Evolutionary conservation across 192 early-diverging fungal species (phyloP).

Genomic region (Kickxella alabastrina): DNA sequence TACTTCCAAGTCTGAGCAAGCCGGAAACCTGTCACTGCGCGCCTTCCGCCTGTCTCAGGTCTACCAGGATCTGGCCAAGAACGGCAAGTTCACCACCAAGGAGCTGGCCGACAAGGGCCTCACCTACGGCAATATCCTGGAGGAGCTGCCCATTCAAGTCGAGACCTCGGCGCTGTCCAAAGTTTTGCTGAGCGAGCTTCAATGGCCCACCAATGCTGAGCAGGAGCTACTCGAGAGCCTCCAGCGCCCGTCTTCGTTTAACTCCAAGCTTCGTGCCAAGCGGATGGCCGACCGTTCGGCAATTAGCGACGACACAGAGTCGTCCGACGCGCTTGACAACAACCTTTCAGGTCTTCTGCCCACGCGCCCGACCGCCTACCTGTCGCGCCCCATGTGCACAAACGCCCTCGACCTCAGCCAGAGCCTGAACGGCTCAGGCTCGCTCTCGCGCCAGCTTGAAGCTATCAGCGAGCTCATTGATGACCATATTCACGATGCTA

Average conservation of each 20-base stretch:
- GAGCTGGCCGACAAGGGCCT: slow-evolving; percentile 70
- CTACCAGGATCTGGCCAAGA: slow-evolving; percentile 81
- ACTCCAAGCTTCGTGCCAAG: slow-evolving; percentile 56
- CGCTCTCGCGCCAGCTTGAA: slow-evolving; percentile 57
- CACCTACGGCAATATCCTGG: slow-evolving; percentile 82
- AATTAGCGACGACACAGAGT: slow-evolving; percentile 54
- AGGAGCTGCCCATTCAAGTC: slow-evolving; percentile 84
- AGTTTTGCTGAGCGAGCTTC: slow-evolving; percentile 72
- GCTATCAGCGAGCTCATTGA: slow-evolving; percentile 87
- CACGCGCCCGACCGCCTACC: slow-evolving; percentile 36
- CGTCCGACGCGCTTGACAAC: slow-evolving; percentile 21
- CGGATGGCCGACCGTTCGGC: slow-evolving; percentile 60
- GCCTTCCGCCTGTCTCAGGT: slow-evolving; percentile 82
- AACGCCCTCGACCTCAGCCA: slow-evolving; percentile 73
- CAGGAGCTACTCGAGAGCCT: slow-evolving; percentile 71
- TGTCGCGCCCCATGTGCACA: slow-evolving; percentile 56
- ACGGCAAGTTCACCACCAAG: slow-evolving; percentile 82
- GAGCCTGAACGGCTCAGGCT: slow-evolving; percentile 16
- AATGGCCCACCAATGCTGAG: slow-evolving; percentile 43
- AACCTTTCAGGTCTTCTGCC: slow-evolving; percentile 46
- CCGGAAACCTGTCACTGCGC: slow-evolving; percentile 79
- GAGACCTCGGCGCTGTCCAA: slow-evolving; percentile 77
- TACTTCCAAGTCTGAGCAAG: slow-evolving; percentile 75
- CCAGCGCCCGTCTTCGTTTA: slow-evolving; percentile 52
- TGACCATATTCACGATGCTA: slow-evolving; percentile 84